Percentiles rank a stretch among this genome's conserved stretches.
Evolutionary conservation across 495 filamentous ascomycete species (phyloP).

Genomic region (Penicillium pancosmium): DNA sequence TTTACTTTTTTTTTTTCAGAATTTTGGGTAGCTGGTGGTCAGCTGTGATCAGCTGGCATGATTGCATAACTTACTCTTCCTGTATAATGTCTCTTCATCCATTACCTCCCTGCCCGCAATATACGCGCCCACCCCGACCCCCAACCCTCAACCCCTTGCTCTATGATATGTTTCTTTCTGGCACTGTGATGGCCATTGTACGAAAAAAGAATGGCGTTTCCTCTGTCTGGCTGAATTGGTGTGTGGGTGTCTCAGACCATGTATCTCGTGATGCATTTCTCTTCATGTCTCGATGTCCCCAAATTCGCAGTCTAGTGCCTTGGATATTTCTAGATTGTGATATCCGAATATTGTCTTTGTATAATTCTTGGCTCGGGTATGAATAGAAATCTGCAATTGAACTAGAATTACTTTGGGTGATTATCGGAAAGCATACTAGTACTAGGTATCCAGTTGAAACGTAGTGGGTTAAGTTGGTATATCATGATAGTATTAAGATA

Average conservation of each 20-base stretch:
- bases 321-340: constrained; percentile 15
- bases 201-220: constrained; percentile 8
- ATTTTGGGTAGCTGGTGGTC: constrained; percentile 16
- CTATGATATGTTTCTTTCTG: not conserved
- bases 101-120: constrained; percentile 2
- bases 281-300: constrained; percentile 1
- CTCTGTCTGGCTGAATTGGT: constrained; percentile 36
- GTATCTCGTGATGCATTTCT: not conserved
- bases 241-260: constrained; percentile 5
- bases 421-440: too few relatives aligned
- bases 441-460: too few relatives aligned
- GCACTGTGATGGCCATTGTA: not conserved
- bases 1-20: not conserved
- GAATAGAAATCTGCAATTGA: too few relatives aligned
- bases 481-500: too few relatives aligned
- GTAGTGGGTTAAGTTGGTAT: too few relatives aligned
- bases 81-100: constrained; percentile 25
- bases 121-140: constrained; percentile 2
- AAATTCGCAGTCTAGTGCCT: not conserved
- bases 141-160: not conserved
- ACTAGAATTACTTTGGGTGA: too few relatives aligned
- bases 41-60: constrained; percentile 17
- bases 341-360: not conserved
- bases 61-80: constrained; percentile 15
- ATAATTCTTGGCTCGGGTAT: too few relatives aligned